Evolutionary conservation across 495 filamentous ascomycete genomes (phyloP), one percentile per base, ranked within the genome.

Genomic region (Neurospora sp.): DNA sequence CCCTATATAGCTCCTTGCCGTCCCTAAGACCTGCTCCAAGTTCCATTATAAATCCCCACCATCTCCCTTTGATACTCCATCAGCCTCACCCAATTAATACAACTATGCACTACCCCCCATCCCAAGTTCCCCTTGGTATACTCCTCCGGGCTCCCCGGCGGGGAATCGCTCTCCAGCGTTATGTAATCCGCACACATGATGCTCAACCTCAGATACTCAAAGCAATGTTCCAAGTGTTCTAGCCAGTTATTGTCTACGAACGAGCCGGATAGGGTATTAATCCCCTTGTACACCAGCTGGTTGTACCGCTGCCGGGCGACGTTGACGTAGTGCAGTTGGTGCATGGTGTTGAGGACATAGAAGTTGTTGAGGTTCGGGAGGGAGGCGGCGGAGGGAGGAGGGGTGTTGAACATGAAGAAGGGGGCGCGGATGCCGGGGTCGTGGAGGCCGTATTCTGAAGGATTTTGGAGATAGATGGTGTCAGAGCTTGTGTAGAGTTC

Each of bases 321-420:
- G 31, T 72, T 39, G 6, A 72, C 71, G 44, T 44, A 72, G 44
- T 72, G 71, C 5, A 72, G 71, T 27, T 72, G 71, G 44, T 72
- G 71, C 4, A 72, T 35, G 35, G 8, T 54, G 3, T 72, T 72
- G 12, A 72, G 35, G 16, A 72, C 35, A 44, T 72, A 72, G 35
- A 72, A 72, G 35, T 72, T 72, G 42, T 72, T 59, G 18, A 72
- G 71, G 1, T 72, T 72, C 35, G 44, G 20, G 2, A 59, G 27
- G 1, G n/a, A 31, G 14, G 27, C 27, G 31, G 71, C 71, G 16
- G 42, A 18, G 14, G 71, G 23, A 1, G 44, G 71, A 12, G 71
- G 71, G 18, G 12, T 16, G 18, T 31, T 72, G 42, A 72, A 72
- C 8, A 48, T 72, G 35, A 72, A 72, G 35, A 72, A 72, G 44